Evolutionary conservation across 768 basidiomycete species (phyloP).

Genomic region (Agaricus subrufescens): DNA sequence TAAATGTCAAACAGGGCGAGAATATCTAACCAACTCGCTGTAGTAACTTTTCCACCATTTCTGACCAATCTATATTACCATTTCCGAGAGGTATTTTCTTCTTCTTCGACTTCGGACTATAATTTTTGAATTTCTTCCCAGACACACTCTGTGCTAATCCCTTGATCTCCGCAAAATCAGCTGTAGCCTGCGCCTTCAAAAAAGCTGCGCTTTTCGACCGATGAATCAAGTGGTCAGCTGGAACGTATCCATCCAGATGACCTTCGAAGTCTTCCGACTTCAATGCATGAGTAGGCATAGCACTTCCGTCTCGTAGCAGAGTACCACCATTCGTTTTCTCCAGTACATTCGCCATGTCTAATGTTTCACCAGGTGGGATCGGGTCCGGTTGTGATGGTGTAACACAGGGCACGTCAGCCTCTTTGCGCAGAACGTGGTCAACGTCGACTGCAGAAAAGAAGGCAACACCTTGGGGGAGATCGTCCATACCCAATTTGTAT

Average conservation of each 20-base stretch:
- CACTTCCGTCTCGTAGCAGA: conserved; percentile 51
- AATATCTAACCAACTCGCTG: background rate
- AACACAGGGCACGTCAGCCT: conserved; percentile 92
- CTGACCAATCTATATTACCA: conserved; percentile 39
- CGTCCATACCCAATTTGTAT: conserved; percentile 91
- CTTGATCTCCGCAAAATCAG: conserved; percentile 67
- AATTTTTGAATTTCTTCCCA: conserved; percentile 36
- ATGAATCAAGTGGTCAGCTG: conserved; percentile 60
- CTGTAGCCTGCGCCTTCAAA: conserved; percentile 73
- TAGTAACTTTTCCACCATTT: conserved; percentile 30
- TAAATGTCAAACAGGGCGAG: background rate
- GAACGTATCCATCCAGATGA: conserved; percentile 44
- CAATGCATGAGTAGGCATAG: conserved; percentile 34
- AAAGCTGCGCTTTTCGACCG: conserved; percentile 61
- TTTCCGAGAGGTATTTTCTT: conserved; percentile 30
- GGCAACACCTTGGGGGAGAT: conserved; percentile 91
- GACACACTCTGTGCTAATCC: conserved; percentile 53
- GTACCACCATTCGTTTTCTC: conserved; percentile 67
- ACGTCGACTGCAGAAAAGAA: conserved; percentile 98
- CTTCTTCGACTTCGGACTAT: conserved; percentile 12
- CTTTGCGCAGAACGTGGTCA: conserved; percentile 87
- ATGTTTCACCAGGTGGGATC: conserved; percentile 84
- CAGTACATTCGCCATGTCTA: conserved; percentile 66
- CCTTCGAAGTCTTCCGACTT: conserved; percentile 18
- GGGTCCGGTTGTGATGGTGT: conserved; percentile 86